phyloP scores from a whole-genome alignment of 2,329 filamentous ascomycete species.

The Trichoderma sp. region DNA sequence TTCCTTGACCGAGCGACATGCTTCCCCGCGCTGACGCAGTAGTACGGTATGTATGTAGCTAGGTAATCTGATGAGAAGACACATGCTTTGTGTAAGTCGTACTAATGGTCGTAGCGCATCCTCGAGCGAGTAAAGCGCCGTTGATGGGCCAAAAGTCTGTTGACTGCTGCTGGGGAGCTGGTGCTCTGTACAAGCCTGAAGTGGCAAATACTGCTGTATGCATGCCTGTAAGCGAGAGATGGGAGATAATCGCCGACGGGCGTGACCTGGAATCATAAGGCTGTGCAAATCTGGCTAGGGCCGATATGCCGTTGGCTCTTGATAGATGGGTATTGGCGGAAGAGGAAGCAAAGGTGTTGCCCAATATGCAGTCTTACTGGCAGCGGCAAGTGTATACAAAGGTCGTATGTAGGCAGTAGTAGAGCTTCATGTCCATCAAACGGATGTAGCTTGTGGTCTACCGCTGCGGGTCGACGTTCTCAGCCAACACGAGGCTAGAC shows the following conservation, averaged over 20 bases:
- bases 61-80: slow-evolving; percentile 6
- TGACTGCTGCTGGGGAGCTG: not conserved
- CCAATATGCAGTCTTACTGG: not conserved
- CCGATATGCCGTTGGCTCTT: not conserved
- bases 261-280: slow-evolving; percentile 6
- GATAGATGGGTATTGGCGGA: not conserved
- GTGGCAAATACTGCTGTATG: not conserved
- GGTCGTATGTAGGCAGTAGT: not conserved
- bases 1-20: slow-evolving; percentile 20
- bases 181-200: not conserved
- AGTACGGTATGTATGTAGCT: not conserved
- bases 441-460: slow-evolving; percentile 13
- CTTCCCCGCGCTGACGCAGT: slow-evolving; percentile 26
- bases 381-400: not conserved
- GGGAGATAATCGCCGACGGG: slow-evolving; percentile 10
- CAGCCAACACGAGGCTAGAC: slow-evolving; percentile 3
- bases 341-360: not conserved
- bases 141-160: not conserved
- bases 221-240: slow-evolving; percentile 15
- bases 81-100: not conserved
- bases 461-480: slow-evolving; percentile 17
- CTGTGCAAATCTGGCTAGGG: slow-evolving; percentile 6
- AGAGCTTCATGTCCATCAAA: not conserved
- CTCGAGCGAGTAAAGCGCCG: not conserved
- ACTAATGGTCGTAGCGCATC: not conserved